A percentile compares a stretch with the other conserved stretches of the same genome.
Conservation (phyloP, 176 grass and related monocot species). For the Poa pratensis region DNA sequence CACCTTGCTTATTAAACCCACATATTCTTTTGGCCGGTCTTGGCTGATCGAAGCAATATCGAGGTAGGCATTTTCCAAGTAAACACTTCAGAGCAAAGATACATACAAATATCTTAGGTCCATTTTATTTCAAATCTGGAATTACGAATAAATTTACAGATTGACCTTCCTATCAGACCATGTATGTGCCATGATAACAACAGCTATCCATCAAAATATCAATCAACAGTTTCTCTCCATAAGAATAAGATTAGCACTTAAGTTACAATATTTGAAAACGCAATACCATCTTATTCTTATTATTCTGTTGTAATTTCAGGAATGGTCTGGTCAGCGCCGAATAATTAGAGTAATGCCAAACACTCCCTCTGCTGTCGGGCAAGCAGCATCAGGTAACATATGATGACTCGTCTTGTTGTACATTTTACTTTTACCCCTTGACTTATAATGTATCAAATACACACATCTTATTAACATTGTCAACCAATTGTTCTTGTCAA, state of each 20-base stretch:
- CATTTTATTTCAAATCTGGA: neutral
- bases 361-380: constrained; percentile 91
- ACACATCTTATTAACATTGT: neutral
- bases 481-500: neutral
- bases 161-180: neutral
- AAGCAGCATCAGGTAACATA: constrained; percentile 91
- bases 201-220: neutral
- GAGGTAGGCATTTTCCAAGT: neutral
- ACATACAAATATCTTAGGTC: neutral
- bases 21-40: no score
- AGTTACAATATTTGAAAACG: neutral
- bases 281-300: neutral
- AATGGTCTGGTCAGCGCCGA: constrained; percentile 85
- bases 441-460: neutral
- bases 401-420: constrained; percentile 1
- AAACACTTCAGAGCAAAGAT: neutral
- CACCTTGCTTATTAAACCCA: neutral
- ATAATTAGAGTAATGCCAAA: constrained; percentile 99
- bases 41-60: no score
- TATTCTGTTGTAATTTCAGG: constrained; percentile 51
- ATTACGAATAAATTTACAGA: neutral
- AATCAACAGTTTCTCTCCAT: neutral
- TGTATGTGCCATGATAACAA: neutral
- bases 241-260: neutral
- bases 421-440: neutral